Percentiles rank a stretch among this genome's conserved stretches.
These are phyloP conservation scores for Diaporthe longicolla DNA, from an alignment of 2,329 filamentous ascomycete genomes.

Conservation along the genomic window DNA sequence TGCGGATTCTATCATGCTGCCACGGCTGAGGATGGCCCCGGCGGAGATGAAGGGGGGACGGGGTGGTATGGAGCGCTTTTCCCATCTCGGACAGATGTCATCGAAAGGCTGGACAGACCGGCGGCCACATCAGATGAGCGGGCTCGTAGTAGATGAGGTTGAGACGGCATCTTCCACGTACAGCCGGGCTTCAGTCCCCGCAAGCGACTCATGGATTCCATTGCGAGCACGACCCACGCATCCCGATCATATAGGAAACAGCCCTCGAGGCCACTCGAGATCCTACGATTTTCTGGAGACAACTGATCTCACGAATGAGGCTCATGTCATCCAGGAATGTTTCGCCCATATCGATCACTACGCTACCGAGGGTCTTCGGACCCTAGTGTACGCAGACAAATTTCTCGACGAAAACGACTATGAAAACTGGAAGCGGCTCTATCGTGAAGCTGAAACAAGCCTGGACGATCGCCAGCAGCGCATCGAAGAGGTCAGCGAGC, in stretches of 20 bases:
- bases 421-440: slow-evolving; percentile 79
- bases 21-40: slow-evolving; percentile 80
- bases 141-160: background rate
- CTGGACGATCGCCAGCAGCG: slow-evolving; percentile 80
- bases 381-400: slow-evolving; percentile 83
- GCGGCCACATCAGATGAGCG: background rate
- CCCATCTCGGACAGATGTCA: slow-evolving; percentile 52
- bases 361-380: slow-evolving; percentile 86
- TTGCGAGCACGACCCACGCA: slow-evolving; percentile 61
- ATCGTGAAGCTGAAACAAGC: slow-evolving; percentile 83
- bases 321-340: slow-evolving; percentile 81
- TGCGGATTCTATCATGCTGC: slow-evolving; percentile 86
- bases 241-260: background rate
- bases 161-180: background rate
- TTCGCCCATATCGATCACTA: slow-evolving; percentile 93
- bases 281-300: slow-evolving; percentile 66
- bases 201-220: slow-evolving; percentile 41
- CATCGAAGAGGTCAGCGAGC: slow-evolving; percentile 83
- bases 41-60: slow-evolving; percentile 75
- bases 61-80: slow-evolving; percentile 69
- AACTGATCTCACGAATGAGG: slow-evolving; percentile 62
- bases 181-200: background rate
- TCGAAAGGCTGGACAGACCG: background rate
- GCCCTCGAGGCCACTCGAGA: slow-evolving; percentile 59
- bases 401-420: slow-evolving; percentile 83